Conservation (phyloP, 805 yeast genomes). For the Yarrowia alimentaria region DNA sequence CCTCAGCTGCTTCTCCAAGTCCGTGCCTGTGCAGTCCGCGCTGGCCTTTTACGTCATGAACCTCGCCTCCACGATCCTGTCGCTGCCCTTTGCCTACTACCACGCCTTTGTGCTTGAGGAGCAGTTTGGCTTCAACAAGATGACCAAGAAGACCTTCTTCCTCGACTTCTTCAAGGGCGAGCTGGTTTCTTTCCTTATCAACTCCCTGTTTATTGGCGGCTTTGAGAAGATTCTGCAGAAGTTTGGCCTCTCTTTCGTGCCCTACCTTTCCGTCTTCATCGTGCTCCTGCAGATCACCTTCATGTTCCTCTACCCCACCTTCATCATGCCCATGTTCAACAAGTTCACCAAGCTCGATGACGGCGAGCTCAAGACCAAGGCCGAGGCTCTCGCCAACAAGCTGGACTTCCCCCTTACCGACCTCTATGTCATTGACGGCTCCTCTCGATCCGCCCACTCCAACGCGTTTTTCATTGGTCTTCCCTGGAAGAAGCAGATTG, state of each 20-base stretch:
- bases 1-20: not conserved
- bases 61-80: constrained; percentile 50
- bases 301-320: constrained; percentile 74
- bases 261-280: constrained; percentile 72
- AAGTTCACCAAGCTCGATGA: constrained; percentile 85
- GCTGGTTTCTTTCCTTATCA: constrained; percentile 54
- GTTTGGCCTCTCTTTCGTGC: constrained; percentile 77
- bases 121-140: constrained; percentile 88
- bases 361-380: constrained; percentile 79
- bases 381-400: constrained; percentile 71
- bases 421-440: constrained; percentile 91
- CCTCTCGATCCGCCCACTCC: constrained; percentile 92
- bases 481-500: constrained; percentile 97
- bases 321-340: constrained; percentile 91
- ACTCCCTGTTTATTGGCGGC: constrained; percentile 69
- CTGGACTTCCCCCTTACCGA: constrained; percentile 84
- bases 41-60: constrained; percentile 57
- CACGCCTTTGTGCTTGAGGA: constrained; percentile 87
- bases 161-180: constrained; percentile 66
- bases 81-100: constrained; percentile 72
- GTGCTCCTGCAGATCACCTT: constrained; percentile 68
- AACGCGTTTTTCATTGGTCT: constrained; percentile 95
- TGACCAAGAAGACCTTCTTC: constrained; percentile 68
- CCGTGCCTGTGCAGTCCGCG: constrained; percentile 57
- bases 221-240: constrained; percentile 77